Evolutionary conservation across 352 stramenopile species (phyloP).

Genomic region (Phytophthora constricta): DNA sequence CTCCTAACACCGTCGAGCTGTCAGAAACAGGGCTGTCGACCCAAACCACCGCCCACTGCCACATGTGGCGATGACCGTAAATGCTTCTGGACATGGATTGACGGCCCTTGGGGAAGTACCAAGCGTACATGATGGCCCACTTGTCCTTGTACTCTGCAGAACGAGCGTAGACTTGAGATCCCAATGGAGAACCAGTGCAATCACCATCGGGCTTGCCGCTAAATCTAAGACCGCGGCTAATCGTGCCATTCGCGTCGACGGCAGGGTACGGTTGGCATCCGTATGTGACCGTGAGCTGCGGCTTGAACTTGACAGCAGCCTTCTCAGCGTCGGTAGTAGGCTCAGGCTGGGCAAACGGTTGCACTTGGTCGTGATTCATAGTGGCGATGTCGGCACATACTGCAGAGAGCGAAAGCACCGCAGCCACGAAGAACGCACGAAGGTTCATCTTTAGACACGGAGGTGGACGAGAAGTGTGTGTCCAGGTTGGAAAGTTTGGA

Average conservation of each 20-base stretch:
- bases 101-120: not conserved
- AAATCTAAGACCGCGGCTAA: not conserved
- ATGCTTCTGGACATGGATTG: not conserved
- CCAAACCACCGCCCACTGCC: slow-evolving; percentile 28
- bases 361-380: not conserved
- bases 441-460: not conserved
- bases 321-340: not conserved
- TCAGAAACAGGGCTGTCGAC: slow-evolving; percentile 28
- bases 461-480: too few species aligned
- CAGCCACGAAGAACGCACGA: not conserved
- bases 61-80: not conserved
- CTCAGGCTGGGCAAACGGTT: not conserved
- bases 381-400: not conserved
- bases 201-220: not conserved
- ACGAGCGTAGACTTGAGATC: not conserved
- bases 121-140: not conserved
- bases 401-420: not conserved
- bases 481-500: too few species aligned
- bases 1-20: slow-evolving; percentile 27
- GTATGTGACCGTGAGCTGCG: not conserved
- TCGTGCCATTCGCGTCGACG: not conserved
- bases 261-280: not conserved
- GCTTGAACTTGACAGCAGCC: not conserved
- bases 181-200: not conserved
- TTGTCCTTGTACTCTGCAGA: not conserved